Percentiles rank a stretch among this genome's conserved stretches.
Conservation (phyloP, 2,329 filamentous ascomycete species). For the Fusarium sp. region DNA sequence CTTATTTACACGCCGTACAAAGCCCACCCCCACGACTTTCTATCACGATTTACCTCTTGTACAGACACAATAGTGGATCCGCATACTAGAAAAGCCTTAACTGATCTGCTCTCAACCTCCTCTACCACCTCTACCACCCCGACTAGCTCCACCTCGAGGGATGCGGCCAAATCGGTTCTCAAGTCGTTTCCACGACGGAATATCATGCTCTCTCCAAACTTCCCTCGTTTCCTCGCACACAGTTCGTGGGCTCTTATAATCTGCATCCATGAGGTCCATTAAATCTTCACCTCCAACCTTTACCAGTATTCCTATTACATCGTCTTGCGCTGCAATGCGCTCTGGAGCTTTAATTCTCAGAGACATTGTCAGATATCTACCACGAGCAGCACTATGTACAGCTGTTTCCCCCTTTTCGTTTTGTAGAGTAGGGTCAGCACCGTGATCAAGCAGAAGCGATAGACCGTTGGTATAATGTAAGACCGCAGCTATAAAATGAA, state of each 20-base stretch:
- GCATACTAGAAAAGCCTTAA: too few relatives aligned
- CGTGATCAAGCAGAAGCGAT: not conserved
- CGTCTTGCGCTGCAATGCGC: not conserved
- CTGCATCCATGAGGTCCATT: not conserved
- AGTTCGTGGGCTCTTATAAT: not conserved
- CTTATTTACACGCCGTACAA: too few relatives aligned
- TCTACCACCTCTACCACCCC: too few relatives aligned
- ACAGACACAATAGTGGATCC: too few relatives aligned
- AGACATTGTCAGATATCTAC: fast-evolving
- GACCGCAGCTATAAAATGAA: not conserved
- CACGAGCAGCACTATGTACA: not conserved
- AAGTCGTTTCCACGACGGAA: too few relatives aligned
- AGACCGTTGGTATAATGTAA: not conserved
- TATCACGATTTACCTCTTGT: too few relatives aligned
- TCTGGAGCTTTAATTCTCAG: not conserved
- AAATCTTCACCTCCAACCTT: not conserved
- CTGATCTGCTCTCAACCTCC: too few relatives aligned
- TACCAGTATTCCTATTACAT: not conserved
- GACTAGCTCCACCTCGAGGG: too few relatives aligned
- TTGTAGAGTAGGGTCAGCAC: fast-evolving
- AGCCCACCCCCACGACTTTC: too few relatives aligned
- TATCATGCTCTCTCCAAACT: fast-evolving
- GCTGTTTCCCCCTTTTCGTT: fast-evolving
- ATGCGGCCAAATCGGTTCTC: too few relatives aligned
- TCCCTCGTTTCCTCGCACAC: not conserved